Evolutionary conservation across 2,329 filamentous ascomycete species (phyloP).

Genomic region (Colletotrichum sidae): DNA sequence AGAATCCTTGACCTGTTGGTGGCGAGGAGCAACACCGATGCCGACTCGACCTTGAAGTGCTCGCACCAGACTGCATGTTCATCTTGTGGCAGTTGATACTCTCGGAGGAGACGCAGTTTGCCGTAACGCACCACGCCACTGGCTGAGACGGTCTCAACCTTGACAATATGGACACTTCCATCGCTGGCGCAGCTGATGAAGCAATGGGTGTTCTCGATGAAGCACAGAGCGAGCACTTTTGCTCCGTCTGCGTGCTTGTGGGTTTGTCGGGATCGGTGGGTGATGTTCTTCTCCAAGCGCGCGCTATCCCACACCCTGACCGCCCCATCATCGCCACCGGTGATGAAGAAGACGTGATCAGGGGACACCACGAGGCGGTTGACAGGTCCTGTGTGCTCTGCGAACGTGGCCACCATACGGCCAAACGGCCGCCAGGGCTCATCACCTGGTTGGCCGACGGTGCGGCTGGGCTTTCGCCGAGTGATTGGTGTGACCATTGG

Average conservation of each 20-base stretch:
- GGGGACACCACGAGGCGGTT: constrained; percentile 86
- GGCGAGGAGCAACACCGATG: constrained; percentile 85
- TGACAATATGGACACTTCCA: constrained; percentile 89
- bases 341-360: constrained; percentile 95
- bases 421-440: constrained; percentile 87
- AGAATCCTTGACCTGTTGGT: constrained; percentile 88
- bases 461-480: constrained; percentile 61
- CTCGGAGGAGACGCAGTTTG: constrained; percentile 79
- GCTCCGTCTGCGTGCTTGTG: constrained; percentile 79
- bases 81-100: constrained; percentile 79
- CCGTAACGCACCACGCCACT: constrained; percentile 76
- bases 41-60: constrained; percentile 85
- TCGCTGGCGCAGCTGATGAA: constrained; percentile 93
- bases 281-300: constrained; percentile 90
- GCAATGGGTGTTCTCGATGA: constrained; percentile 93
- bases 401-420: constrained; percentile 85
- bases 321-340: constrained; percentile 88
- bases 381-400: constrained; percentile 86
- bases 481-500: constrained; percentile 80
- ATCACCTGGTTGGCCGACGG: constrained; percentile 63
- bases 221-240: constrained; percentile 84
- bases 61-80: constrained; percentile 92
- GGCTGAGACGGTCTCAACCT: constrained; percentile 69
- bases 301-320: constrained; percentile 95
- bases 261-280: constrained; percentile 86